Percentiles rank a stretch among this genome's conserved stretches.
Conservation (phyloP, 257 asterid species). For the Nicotiana undulata region DNA sequence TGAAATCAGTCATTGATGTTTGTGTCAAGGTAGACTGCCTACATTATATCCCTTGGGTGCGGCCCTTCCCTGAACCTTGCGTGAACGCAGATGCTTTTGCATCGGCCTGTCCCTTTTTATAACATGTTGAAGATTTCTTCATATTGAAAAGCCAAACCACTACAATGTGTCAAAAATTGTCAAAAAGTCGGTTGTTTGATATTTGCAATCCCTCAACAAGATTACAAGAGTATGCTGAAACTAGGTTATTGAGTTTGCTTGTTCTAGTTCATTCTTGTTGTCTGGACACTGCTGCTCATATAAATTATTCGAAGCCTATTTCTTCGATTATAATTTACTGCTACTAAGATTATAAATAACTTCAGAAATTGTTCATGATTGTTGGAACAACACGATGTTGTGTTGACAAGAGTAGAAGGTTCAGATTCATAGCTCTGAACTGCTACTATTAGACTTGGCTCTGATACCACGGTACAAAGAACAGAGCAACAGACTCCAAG, state of each 20-base stretch:
- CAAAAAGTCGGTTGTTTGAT: background rate
- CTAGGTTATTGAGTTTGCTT: background rate
- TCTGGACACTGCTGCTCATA: background rate
- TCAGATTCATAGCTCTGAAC: background rate
- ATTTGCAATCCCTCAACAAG: background rate
- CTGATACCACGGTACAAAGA: too few relatives aligned
- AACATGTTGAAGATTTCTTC: background rate
- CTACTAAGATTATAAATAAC: background rate
- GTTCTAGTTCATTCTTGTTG: background rate
- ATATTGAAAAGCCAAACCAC: background rate
- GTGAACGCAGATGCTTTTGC: too few relatives aligned
- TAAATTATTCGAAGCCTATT: background rate
- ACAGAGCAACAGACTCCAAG: too few relatives aligned
- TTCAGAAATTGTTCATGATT: background rate
- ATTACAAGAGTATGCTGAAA: background rate
- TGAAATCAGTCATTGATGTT: too few relatives aligned
- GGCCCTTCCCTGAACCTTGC: too few relatives aligned
- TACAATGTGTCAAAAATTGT: background rate
- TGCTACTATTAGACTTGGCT: background rate
- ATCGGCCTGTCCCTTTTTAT: too few relatives aligned
- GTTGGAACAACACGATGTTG: background rate
- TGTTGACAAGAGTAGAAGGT: background rate
- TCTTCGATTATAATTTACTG: background rate
- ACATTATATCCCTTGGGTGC: too few relatives aligned
- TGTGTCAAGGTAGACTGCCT: accelerated